A percentile compares a stretch with the other conserved stretches of the same genome.
These are phyloP conservation scores for Colletotrichum incanum DNA, from an alignment of 2,329 filamentous ascomycete genomes.

Conservation along the genomic window DNA sequence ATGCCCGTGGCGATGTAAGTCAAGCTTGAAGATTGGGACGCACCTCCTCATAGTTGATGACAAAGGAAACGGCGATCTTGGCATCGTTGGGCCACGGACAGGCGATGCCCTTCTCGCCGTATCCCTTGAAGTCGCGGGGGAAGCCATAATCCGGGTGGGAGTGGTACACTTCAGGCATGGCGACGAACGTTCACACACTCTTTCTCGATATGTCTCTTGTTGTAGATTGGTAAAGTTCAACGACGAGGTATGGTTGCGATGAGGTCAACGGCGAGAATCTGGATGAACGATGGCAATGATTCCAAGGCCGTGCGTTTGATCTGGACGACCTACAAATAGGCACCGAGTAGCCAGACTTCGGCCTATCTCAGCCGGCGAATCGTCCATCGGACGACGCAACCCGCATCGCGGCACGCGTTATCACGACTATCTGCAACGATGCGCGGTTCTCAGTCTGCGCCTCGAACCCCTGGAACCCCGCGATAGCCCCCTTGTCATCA, in stretches of 20 bases:
- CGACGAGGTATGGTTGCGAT: neutral
- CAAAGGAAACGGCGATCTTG: constrained; percentile 62
- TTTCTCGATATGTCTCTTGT: neutral
- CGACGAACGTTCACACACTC: neutral
- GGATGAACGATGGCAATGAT: neutral
- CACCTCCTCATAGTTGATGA: constrained; percentile 64
- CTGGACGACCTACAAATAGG: constrained; percentile 14
- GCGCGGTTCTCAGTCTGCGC: neutral
- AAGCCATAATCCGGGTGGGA: constrained; percentile 51
- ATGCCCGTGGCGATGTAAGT: too few species aligned
- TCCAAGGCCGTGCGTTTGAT: neutral
- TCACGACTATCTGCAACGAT: constrained; percentile 8
- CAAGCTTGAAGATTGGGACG: neutral
- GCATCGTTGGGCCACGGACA: constrained; percentile 58
- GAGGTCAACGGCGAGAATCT: too few species aligned
- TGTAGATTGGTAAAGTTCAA: too few species aligned
- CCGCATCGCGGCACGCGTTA: neutral
- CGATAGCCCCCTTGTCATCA: neutral
- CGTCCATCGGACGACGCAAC: neutral
- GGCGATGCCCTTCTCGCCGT: constrained; percentile 56
- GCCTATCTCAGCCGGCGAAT: constrained; percentile 7
- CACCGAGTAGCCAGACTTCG: neutral
- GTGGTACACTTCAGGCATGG: constrained; percentile 50
- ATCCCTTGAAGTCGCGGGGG: constrained; percentile 55
- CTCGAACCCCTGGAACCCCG: neutral